phyloP scores from a whole-genome alignment of 306 rosid species.

The Quercus ilex region DNA sequence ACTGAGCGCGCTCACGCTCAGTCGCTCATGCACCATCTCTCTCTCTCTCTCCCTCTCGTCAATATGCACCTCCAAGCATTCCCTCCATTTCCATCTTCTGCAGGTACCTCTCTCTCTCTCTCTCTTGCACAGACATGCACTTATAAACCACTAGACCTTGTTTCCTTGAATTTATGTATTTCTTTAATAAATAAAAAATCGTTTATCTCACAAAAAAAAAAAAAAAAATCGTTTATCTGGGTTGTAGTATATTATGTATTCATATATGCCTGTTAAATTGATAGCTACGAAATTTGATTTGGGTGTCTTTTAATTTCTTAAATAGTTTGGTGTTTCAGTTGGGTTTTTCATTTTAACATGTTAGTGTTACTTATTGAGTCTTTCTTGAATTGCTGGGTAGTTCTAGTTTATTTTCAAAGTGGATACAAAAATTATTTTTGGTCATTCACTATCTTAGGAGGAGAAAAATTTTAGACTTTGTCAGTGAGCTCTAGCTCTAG shows the following conservation, averaged over 20 bases:
- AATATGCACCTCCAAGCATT: constrained; percentile 18
- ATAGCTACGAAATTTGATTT: not conserved
- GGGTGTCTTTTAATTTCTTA: not conserved
- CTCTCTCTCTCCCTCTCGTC: too few relatives aligned
- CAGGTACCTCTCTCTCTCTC: constrained; percentile 11
- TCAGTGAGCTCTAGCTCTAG: too few relatives aligned
- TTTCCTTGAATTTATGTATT: not conserved
- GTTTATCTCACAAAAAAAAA: not conserved
- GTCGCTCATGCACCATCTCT: too few relatives aligned
- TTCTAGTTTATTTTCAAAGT: not conserved
- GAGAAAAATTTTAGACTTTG: not conserved
- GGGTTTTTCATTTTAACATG: not conserved
- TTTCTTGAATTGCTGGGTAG: not conserved
- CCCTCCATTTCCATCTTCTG: constrained; percentile 10
- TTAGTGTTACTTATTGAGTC: not conserved
- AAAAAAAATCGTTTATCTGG: not conserved
- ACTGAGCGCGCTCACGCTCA: not conserved
- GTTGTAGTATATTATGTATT: not conserved
- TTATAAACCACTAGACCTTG: not conserved
- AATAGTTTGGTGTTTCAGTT: not conserved
- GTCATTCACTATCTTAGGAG: not conserved
- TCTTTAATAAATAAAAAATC: not conserved
- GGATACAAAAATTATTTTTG: not conserved
- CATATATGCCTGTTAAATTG: not conserved
- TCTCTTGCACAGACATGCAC: not conserved